A percentile compares a stretch with the other conserved stretches of the same genome.
These are phyloP conservation scores for Uronychia setigera DNA, from an alignment of 73 alveolate genomes.

Conservation along the genomic window DNA sequence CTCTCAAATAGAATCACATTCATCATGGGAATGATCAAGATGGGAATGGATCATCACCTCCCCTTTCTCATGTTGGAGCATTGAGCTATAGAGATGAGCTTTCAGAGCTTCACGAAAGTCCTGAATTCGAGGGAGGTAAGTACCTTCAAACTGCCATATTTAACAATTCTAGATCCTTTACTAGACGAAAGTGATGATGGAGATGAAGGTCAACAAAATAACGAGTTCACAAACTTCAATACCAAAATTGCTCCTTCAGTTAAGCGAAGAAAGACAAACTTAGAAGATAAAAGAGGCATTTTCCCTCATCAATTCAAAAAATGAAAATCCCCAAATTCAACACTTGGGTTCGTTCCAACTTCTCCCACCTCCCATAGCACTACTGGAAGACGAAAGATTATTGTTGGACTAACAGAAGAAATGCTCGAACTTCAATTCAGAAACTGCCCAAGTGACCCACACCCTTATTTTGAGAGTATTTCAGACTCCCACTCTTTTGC, in stretches of 20 bases:
- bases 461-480: not conserved
- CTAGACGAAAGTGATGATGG: not conserved
- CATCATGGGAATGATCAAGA: not conserved
- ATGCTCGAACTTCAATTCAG: not conserved
- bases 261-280: not conserved
- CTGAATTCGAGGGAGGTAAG: not conserved
- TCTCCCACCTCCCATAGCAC: not conserved
- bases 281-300: not conserved
- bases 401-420: not conserved
- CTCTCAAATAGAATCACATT: not conserved
- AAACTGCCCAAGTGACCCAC: not conserved
- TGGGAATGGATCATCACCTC: not conserved
- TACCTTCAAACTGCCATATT: not conserved
- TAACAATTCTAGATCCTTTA: not conserved
- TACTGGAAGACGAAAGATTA: not conserved
- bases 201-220: not conserved
- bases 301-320: not conserved
- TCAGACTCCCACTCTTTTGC: not conserved
- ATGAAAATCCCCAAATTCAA: not conserved
- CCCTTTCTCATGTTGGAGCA: not conserved
- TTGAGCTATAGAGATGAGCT: not conserved
- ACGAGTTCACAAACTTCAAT: not conserved
- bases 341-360: not conserved
- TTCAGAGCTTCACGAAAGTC: not conserved
- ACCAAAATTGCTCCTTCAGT: not conserved